Conservation (phyloP, 805 yeast genomes). For the Metschnikowia vanudenii region DNA sequence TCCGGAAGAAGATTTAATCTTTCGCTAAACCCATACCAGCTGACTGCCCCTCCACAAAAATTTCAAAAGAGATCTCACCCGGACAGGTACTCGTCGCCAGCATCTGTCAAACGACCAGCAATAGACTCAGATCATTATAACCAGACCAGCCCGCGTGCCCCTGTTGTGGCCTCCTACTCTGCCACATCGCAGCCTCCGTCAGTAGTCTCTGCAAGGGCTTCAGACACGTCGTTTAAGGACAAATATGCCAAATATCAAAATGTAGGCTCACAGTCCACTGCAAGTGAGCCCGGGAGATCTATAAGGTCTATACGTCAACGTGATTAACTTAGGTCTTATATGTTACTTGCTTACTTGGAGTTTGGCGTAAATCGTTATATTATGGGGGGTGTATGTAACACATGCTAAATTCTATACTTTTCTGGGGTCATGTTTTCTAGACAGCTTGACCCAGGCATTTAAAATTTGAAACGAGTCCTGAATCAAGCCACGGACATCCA, state of each 20-base stretch:
- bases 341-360: neutral
- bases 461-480: constrained; percentile 25
- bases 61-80: constrained; percentile 15
- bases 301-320: constrained; percentile 19
- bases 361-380: neutral
- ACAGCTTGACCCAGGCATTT: constrained; percentile 26
- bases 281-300: constrained; percentile 11
- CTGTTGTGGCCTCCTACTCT: constrained; percentile 1
- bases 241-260: constrained; percentile 27
- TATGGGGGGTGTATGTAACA: neutral
- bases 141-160: neutral
- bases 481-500: constrained; percentile 24
- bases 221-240: constrained; percentile 22
- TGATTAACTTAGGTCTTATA: constrained; percentile 1
- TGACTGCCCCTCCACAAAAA: constrained; percentile 1
- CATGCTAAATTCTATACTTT: constrained; percentile 2
- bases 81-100: constrained; percentile 11
- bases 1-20: constrained; percentile 22
- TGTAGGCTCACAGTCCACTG: constrained; percentile 4
- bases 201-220: constrained; percentile 6
- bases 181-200: constrained; percentile 6
- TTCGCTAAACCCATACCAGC: constrained; percentile 18
- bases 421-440: constrained; percentile 8
- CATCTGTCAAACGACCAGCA: constrained; percentile 13
- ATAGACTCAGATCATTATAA: constrained; percentile 5